phyloP scores from a whole-genome alignment of 2,329 filamentous ascomycete genomes.

The Sarocladium brachiariae region DNA sequence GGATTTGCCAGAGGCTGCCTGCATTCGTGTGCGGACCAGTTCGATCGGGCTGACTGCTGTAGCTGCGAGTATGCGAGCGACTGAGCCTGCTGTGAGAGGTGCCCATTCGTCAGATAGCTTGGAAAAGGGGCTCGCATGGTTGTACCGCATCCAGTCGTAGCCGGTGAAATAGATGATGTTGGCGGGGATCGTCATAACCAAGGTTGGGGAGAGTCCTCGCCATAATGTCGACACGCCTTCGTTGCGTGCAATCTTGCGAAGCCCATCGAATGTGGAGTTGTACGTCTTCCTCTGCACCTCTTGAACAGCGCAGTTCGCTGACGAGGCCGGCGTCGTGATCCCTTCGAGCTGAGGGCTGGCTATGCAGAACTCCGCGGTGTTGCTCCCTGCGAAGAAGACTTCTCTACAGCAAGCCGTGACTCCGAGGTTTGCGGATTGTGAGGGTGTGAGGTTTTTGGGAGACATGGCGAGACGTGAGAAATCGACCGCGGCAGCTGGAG shows the following conservation, averaged over 20 bases:
- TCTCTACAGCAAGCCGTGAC: slow-evolving; percentile 94
- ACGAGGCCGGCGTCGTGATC: slow-evolving; percentile 36
- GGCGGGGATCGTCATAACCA: slow-evolving; percentile 87
- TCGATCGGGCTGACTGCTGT: slow-evolving; percentile 84
- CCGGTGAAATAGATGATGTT: slow-evolving; percentile 99
- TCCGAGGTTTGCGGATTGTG: slow-evolving; percentile 74
- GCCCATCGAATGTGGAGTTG: slow-evolving; percentile 83
- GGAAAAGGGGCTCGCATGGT: slow-evolving; percentile 64
- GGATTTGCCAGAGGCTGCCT: slow-evolving; percentile 59
- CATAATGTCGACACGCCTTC: slow-evolving; percentile 83
- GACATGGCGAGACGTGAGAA: slow-evolving; percentile 50
- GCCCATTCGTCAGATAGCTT: slow-evolving; percentile 61
- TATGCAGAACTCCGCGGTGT: slow-evolving; percentile 65
- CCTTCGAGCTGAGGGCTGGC: slow-evolving; percentile 53
- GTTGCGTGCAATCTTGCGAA: slow-evolving; percentile 90
- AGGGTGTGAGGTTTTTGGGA: slow-evolving; percentile 54
- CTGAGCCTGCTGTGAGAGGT: slow-evolving; percentile 72
- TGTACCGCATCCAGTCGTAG: slow-evolving; percentile 87
- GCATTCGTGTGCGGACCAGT: slow-evolving; percentile 87
- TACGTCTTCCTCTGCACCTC: slow-evolving; percentile 78
- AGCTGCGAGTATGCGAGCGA: slow-evolving; percentile 74
- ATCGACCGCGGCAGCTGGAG: slow-evolving; percentile 42
- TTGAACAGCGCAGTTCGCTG: slow-evolving; percentile 75
- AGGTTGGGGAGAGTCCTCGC: slow-evolving; percentile 87
- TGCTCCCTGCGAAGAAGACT: slow-evolving; percentile 92